Percentiles rank a stretch among this genome's conserved stretches.
Conservation (phyloP, 257 asterid genomes). For the Fraxinus americana region DNA sequence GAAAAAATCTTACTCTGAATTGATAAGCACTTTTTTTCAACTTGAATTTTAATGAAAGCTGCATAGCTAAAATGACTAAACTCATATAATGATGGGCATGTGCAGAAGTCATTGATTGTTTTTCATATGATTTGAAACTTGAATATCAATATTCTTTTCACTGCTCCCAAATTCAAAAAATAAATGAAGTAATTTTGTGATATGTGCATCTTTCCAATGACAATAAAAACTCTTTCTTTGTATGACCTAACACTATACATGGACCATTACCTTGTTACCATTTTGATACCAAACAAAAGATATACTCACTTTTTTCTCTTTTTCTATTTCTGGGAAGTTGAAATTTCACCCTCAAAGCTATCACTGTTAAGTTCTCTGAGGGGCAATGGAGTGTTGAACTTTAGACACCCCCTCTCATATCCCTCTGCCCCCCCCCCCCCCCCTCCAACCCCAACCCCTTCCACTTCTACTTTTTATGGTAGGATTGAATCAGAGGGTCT, state of each 20-base stretch:
- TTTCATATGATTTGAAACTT: constrained; percentile 41
- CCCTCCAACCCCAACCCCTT: background rate
- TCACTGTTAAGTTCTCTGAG: constrained; percentile 53
- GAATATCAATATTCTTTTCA: constrained; percentile 12
- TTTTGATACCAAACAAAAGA: constrained; percentile 49
- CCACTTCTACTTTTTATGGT: constrained; percentile 51
- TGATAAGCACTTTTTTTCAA: background rate
- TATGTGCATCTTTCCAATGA: constrained; percentile 40
- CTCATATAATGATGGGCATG: background rate
- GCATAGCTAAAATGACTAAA: background rate
- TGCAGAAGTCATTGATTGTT: constrained; percentile 31
- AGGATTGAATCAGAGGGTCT: constrained; percentile 32
- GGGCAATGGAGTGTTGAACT: constrained; percentile 52
- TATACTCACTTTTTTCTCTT: constrained; percentile 42
- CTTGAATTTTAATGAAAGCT: background rate
- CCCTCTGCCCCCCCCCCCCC: background rate
- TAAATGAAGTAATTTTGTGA: background rate
- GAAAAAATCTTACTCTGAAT: background rate
- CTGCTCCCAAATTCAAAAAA: background rate
- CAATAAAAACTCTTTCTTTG: constrained; percentile 34
- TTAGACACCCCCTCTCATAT: constrained; percentile 8
- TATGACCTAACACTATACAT: constrained; percentile 52
- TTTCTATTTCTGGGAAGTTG: constrained; percentile 49
- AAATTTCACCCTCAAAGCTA: constrained; percentile 46
- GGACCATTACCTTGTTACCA: constrained; percentile 55